Evolutionary conservation across 768 basidiomycete genomes (phyloP).

Genomic region (Leccinellum rugosiceps): DNA sequence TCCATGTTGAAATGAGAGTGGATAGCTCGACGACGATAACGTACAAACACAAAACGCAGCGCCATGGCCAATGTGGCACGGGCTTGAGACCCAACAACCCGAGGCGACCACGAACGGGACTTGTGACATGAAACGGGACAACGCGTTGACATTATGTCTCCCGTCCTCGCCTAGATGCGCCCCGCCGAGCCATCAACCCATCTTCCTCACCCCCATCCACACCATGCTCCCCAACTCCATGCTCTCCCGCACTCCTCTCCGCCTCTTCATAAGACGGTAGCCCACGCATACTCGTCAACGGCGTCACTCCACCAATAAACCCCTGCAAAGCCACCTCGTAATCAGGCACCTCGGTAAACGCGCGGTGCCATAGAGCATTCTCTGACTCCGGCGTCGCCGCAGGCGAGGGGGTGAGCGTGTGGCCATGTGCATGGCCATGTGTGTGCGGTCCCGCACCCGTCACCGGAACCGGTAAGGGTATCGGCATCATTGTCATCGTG

Average conservation of each 20-base stretch:
- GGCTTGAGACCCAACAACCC: background rate
- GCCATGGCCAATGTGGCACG: background rate
- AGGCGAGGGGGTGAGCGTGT: conserved; percentile 3
- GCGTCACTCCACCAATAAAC: conserved; percentile 89
- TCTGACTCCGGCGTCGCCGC: conserved; percentile 21
- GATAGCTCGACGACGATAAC: background rate
- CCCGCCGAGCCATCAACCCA: conserved; percentile 10
- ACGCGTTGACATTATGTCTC: background rate
- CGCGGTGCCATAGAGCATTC: conserved; percentile 49
- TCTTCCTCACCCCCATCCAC: background rate
- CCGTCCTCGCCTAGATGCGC: background rate
- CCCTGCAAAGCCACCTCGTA: conserved; percentile 83
- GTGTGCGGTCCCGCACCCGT: background rate
- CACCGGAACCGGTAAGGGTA: background rate
- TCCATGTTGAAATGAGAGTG: background rate
- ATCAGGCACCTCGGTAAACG: conserved; percentile 78
- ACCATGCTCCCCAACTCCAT: background rate
- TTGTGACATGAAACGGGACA: background rate
- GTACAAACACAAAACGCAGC: background rate
- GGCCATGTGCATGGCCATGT: background rate
- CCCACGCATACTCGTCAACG: conserved; percentile 69
- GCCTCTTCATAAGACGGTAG: conserved; percentile 88
- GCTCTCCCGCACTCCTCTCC: conserved; percentile 9
- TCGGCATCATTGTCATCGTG: background rate
- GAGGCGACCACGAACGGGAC: background rate